Conservation (phyloP, 768 basidiomycete genomes). For the Serendipita indica region DNA sequence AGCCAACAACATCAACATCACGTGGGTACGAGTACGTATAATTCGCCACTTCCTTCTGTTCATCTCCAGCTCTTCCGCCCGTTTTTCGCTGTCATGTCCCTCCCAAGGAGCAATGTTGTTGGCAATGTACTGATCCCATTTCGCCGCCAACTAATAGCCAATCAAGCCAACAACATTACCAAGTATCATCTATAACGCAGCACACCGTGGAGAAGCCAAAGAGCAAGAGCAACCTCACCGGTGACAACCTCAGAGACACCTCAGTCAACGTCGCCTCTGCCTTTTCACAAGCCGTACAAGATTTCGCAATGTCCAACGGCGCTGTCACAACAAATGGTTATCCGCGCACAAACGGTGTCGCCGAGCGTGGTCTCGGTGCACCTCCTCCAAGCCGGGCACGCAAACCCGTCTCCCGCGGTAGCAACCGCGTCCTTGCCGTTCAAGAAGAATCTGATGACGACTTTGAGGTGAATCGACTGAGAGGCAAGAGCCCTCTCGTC, state of each 20-base stretch:
- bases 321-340: neutral
- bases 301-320: slow-evolving; percentile 23
- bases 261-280: slow-evolving; percentile 77
- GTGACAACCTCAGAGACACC: slow-evolving; percentile 53
- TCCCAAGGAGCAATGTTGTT: neutral
- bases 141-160: no score
- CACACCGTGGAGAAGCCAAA: neutral
- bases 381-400: slow-evolving; percentile 12
- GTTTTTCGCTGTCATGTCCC: neutral
- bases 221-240: neutral
- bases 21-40: neutral
- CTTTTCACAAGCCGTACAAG: slow-evolving; percentile 43
- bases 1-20: neutral
- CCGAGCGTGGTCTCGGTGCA: neutral
- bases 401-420: slow-evolving; percentile 30
- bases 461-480: slow-evolving; percentile 47
- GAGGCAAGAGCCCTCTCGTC: slow-evolving; percentile 33
- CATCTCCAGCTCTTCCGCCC: neutral
- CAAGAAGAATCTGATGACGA: slow-evolving; percentile 55
- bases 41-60: neutral
- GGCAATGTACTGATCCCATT: neutral
- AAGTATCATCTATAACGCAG: neutral
- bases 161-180: neutral
- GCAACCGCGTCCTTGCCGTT: slow-evolving; percentile 51
- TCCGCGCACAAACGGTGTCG: slow-evolving; percentile 16